Percentiles rank a stretch among this genome's conserved stretches.
Evolutionary conservation across 352 stramenopile genomes (phyloP).

Genomic region (Pythium sp.): DNA sequence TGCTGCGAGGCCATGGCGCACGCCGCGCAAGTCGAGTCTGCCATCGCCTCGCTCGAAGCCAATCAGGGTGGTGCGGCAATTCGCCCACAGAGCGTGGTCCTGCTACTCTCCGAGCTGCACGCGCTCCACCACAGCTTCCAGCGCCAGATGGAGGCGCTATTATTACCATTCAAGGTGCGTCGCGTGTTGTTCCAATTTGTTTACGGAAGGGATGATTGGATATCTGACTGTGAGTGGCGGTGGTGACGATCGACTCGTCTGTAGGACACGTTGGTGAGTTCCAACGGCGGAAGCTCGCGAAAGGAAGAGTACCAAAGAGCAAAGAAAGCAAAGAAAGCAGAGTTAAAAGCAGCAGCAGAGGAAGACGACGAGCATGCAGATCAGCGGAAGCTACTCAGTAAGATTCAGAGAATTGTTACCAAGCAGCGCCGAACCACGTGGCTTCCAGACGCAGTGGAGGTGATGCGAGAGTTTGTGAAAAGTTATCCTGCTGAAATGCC

Average conservation of each 20-base stretch:
- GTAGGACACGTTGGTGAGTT: background rate
- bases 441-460: slow-evolving; percentile 8
- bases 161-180: slow-evolving; percentile 12
- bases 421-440: background rate
- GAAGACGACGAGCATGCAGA: background rate
- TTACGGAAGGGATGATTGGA: no score
- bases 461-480: slow-evolving; percentile 5
- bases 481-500: background rate
- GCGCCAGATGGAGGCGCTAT: slow-evolving; percentile 8
- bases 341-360: background rate
- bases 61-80: slow-evolving; percentile 7
- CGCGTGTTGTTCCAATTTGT: background rate
- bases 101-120: slow-evolving; percentile 35
- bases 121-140: slow-evolving; percentile 25
- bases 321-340: background rate
- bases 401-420: slow-evolving; percentile 1
- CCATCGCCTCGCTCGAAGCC: slow-evolving; percentile 23
- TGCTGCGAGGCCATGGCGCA: slow-evolving; percentile 28
- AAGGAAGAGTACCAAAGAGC: background rate
- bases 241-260: background rate
- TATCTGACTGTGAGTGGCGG: background rate
- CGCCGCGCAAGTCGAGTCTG: slow-evolving; percentile 26
- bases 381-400: slow-evolving; percentile 1
- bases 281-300: background rate
- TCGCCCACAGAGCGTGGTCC: slow-evolving; percentile 20